These are phyloP conservation scores for Blepharisma stoltei DNA, from an alignment of 73 alveolate genomes.

Conservation along the genomic window DNA sequence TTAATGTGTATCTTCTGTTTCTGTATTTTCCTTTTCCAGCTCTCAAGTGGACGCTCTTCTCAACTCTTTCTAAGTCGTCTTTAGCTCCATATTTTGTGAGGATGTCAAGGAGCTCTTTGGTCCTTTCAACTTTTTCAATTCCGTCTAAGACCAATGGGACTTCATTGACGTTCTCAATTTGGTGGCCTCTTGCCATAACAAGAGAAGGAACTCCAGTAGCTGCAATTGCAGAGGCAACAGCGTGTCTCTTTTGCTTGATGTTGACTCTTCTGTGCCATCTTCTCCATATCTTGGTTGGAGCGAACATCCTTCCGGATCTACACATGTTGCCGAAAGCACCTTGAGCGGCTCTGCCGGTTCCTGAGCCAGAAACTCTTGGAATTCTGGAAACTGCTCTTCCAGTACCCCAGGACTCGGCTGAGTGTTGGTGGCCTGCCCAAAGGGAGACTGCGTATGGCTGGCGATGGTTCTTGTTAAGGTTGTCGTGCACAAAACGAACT, in stretches of 20 bases:
- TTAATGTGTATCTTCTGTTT: constrained; percentile 84
- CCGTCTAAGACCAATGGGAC: constrained; percentile 97
- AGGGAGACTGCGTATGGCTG: constrained; percentile 91
- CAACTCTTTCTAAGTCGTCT: constrained; percentile 67
- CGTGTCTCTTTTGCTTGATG: constrained; percentile 98
- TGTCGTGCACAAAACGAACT: constrained; percentile 91
- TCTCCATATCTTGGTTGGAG: constrained; percentile 97
- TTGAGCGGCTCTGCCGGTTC: constrained; percentile 99
- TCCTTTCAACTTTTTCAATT: constrained; percentile 77
- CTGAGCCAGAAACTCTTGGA: constrained; percentile 99
- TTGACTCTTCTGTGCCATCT: constrained; percentile 99
- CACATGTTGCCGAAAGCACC: constrained; percentile 99
- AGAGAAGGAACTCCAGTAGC: constrained; percentile 96
- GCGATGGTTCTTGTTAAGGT: constrained; percentile 95
- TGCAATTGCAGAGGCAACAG: constrained; percentile 99
- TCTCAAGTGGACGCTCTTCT: constrained; percentile 50
- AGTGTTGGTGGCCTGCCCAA: constrained; percentile 92
- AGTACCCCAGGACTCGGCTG: constrained; percentile 99
- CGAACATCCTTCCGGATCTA: constrained; percentile 99
- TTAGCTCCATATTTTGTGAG: constrained; percentile 81
- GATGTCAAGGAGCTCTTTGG: constrained; percentile 81
- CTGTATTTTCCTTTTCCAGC: constrained; percentile 87
- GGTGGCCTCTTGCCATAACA: constrained; percentile 99
- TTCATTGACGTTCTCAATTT: constrained; percentile 89
- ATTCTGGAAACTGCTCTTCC: constrained; percentile 99